Evolutionary conservation across 805 yeast species (phyloP).

Genomic region (Priceomyces carsonii): DNA sequence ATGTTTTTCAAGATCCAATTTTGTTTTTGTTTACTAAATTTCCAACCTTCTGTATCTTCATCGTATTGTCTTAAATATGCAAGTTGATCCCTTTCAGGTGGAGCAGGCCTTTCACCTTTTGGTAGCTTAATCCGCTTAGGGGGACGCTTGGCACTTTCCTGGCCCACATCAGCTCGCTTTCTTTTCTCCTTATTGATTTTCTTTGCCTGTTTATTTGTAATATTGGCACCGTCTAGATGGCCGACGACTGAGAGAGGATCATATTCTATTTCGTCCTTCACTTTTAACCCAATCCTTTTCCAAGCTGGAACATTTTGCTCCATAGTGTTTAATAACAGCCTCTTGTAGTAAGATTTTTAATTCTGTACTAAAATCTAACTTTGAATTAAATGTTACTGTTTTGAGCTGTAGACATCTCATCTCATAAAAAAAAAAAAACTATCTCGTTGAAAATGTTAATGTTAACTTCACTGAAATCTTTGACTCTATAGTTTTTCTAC

Average conservation of each 20-base stretch:
- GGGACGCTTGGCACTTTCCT: constrained; percentile 45
- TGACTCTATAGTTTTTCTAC: too few species aligned
- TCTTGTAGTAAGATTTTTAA: too few species aligned
- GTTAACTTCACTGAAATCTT: too few species aligned
- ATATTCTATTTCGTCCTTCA: constrained; percentile 45
- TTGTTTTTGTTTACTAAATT: constrained; percentile 83
- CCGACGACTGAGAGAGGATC: constrained; percentile 48
- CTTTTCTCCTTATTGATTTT: constrained; percentile 37
- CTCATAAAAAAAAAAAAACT: too few species aligned
- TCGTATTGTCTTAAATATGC: constrained; percentile 60
- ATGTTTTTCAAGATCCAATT: constrained; percentile 78
- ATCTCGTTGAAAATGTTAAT: too few species aligned
- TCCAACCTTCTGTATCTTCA: constrained; percentile 65
- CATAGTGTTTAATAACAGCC: too few species aligned
- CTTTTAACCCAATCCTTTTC: constrained; percentile 74
- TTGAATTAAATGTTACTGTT: too few species aligned
- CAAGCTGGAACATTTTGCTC: constrained; percentile 60
- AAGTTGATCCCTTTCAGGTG: constrained; percentile 77
- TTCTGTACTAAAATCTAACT: too few species aligned
- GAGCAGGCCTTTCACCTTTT: constrained; percentile 63
- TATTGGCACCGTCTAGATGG: constrained; percentile 44
- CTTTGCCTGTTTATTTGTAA: constrained; percentile 46
- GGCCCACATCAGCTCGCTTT: constrained; percentile 19
- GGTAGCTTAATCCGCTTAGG: constrained; percentile 73
- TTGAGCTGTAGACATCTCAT: too few species aligned